phyloP scores from a whole-genome alignment of 1,284 basidiomycete genomes.

The Porogramme epimiltina region DNA sequence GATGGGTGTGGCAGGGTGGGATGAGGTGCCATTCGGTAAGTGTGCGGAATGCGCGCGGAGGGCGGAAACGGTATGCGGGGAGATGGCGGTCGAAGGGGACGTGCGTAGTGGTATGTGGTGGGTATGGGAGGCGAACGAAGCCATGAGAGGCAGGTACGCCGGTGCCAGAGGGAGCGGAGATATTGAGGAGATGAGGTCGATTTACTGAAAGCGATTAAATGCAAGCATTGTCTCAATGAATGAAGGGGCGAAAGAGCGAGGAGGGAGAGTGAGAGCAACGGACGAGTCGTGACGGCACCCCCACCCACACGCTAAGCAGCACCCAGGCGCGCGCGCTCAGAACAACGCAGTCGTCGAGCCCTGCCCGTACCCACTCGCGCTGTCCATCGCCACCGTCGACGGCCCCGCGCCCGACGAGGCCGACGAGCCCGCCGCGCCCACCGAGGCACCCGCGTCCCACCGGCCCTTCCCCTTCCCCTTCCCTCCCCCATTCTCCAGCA shows the following conservation, averaged over 20 bases:
- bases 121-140: no score
- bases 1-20: background rate
- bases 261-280: background rate
- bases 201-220: constrained; percentile 14
- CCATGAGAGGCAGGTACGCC: no score
- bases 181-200: no score
- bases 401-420: constrained; percentile 2
- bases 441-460: constrained; percentile 39
- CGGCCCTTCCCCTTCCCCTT: constrained; percentile 60
- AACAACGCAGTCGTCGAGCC: constrained; percentile 21
- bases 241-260: background rate
- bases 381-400: constrained; percentile 5
- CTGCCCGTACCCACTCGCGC: constrained; percentile 16
- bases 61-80: background rate
- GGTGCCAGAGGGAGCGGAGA: no score
- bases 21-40: background rate
- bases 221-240: constrained; percentile 15
- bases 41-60: no score
- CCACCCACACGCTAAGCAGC: constrained; percentile 1
- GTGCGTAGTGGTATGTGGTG: no score
- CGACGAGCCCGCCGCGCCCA: constrained; percentile 16
- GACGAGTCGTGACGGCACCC: background rate
- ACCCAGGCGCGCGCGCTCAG: constrained; percentile 1
- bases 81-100: background rate
- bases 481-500: constrained; percentile 57